Evolutionary conservation across 768 basidiomycete species (phyloP), one percentile per base, ranked within the genome.

Genomic region (Suillus americanus): DNA sequence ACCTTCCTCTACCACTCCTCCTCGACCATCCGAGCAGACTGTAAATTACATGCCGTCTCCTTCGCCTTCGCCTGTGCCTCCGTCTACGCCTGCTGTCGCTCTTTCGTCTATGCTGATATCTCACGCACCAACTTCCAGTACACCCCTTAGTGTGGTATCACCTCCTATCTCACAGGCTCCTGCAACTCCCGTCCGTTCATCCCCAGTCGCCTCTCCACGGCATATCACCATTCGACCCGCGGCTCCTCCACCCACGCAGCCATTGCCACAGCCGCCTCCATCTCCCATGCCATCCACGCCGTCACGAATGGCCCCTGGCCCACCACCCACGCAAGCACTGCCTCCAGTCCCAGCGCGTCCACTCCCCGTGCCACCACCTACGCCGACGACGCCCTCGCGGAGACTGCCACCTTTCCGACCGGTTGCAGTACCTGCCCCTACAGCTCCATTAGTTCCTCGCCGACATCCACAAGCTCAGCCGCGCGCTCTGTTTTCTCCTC

Each of bases 191-290:
- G 13, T 51, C 20, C 75, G 66, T 53, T 45, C 69, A 6, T 46
- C 67, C 18, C 10, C 61, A 33, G 2, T 53, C 40, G 3, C 63
- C 23, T 55, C 74, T 45, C 70, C 76, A 33, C 72, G 75, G 38
- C 73, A 76, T 56, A 66, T 75, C 23, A 28, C 51, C 14, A 73
- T 76, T 13, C 75, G 71, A 43, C 75, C 76, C 0, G 74, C 71
- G 16, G 67, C 69, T n/a, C 75, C 75, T 20, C 75, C 75, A 5
- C 75, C 75, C 3, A 74, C 71, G 40, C 67, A 68, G 25, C 75
- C 75, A 57, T 70, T 77, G 25, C 74, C 74, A 46, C 76, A 69
- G 28, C 73, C 57, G 12, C 75, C 74, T 30, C 62, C 71, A 13
- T 66, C 70, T 12, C 69, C 63, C 54, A 28, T 64, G 25, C 61